These are phyloP conservation scores for Colletotrichum gigasporum DNA, from an alignment of 2,329 filamentous ascomycete species.

Conservation along the genomic window DNA sequence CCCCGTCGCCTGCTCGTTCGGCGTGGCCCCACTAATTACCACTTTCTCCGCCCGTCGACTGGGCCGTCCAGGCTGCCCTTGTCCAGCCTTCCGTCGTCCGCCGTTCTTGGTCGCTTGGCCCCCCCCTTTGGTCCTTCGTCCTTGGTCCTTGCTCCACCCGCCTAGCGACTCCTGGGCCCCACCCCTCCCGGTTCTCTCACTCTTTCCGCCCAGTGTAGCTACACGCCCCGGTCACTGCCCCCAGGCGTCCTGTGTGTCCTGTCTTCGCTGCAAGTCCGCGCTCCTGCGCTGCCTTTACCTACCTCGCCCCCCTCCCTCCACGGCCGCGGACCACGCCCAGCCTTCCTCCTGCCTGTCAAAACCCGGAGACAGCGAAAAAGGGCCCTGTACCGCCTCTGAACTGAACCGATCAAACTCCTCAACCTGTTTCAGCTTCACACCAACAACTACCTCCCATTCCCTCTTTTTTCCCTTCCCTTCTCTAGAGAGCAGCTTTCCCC, in stretches of 20 bases:
- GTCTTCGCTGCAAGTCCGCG: not conserved
- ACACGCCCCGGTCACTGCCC: slow-evolving; percentile 12
- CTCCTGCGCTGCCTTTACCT: not conserved
- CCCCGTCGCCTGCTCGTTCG: not conserved
- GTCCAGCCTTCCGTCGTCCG: not conserved
- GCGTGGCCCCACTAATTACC: slow-evolving; percentile 2
- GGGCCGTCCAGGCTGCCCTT: slow-evolving; percentile 6
- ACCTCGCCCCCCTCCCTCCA: not conserved
- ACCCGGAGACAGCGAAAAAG: slow-evolving; percentile 30
- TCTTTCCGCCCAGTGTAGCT: slow-evolving; percentile 16
- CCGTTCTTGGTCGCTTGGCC: slow-evolving; percentile 7
- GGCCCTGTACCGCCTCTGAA: slow-evolving; percentile 39
- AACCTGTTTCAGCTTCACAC: slow-evolving; percentile 45
- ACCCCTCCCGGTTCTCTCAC: slow-evolving; percentile 11
- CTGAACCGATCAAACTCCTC: slow-evolving; percentile 45
- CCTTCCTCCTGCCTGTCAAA: slow-evolving; percentile 23
- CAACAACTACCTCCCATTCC: slow-evolving; percentile 36
- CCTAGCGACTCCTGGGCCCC: slow-evolving; percentile 12
- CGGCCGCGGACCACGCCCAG: slow-evolving; percentile 1
- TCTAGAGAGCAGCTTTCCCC: slow-evolving; percentile 11
- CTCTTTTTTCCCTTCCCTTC: slow-evolving; percentile 34
- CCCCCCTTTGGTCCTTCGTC: slow-evolving; percentile 12
- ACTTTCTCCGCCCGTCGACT: not conserved
- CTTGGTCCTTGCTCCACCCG: slow-evolving; percentile 17
- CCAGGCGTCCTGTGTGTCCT: not conserved